These are phyloP conservation scores for Saccharum hybrid DNA, from an alignment of 202 grass and related monocot species.

Conservation along the genomic window DNA sequence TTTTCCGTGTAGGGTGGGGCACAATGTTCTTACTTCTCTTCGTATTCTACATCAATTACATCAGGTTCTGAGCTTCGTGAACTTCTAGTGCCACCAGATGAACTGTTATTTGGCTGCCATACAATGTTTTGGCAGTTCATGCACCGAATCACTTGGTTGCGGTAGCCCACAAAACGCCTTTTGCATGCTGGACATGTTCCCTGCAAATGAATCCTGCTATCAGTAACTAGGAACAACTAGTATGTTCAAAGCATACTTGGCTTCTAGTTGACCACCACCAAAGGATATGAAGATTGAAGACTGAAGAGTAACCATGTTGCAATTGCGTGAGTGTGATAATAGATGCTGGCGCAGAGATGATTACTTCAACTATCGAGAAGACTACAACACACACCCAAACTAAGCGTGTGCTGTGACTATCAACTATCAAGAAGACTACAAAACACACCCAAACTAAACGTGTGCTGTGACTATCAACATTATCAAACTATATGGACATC, in stretches of 20 bases:
- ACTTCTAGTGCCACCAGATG: slow-evolving; percentile 51
- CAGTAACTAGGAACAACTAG: slow-evolving; percentile 29
- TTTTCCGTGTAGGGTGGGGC: slow-evolving; percentile 1
- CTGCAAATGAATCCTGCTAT: slow-evolving; percentile 47
- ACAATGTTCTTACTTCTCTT: slow-evolving; percentile 69
- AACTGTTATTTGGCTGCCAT: slow-evolving; percentile 77
- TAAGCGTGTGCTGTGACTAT: too few relatives aligned
- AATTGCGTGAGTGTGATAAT: neutral
- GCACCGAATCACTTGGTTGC: slow-evolving; percentile 82
- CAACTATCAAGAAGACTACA: too few relatives aligned
- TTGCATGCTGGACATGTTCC: slow-evolving; percentile 93
- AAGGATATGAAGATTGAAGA: neutral
- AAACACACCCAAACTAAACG: too few relatives aligned
- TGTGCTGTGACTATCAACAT: neutral
- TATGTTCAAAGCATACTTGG: neutral
- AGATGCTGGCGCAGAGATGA: neutral
- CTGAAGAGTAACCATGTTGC: neutral
- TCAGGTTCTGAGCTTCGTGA: slow-evolving; percentile 67
- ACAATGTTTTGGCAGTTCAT: slow-evolving; percentile 91
- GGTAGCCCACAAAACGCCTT: slow-evolving; percentile 74
- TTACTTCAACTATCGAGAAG: slow-evolving; percentile 19
- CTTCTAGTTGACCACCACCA: neutral
- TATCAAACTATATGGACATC: slow-evolving; percentile 14
- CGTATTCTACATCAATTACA: slow-evolving; percentile 88
- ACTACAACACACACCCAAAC: neutral